phyloP scores from a whole-genome alignment of 148 eudicot genomes.

The Rhododendron ovatum region DNA sequence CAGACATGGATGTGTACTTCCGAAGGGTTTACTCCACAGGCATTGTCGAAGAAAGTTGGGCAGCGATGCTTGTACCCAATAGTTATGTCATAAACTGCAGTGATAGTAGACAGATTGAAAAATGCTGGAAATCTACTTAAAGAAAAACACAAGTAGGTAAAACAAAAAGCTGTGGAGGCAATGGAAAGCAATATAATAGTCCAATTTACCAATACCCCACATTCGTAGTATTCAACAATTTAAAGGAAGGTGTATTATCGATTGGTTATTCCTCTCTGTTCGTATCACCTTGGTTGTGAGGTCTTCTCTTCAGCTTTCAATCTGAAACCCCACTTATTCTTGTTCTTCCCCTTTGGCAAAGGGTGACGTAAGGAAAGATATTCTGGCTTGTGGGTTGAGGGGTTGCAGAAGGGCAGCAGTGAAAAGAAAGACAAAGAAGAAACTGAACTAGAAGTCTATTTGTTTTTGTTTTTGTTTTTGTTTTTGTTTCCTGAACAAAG shows the following conservation, averaged over 20 bases:
- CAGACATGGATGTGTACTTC: conserved; percentile 88
- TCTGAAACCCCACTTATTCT: too few species aligned
- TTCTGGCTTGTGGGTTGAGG: not conserved
- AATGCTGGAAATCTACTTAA: not conserved
- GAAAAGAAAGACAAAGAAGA: not conserved
- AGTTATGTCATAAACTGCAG: conserved; percentile 86
- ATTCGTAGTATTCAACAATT: not conserved
- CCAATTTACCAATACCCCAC: not conserved
- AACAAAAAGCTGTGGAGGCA: not conserved
- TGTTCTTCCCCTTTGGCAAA: too few species aligned
- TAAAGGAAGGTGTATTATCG: not conserved
- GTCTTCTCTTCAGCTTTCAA: too few species aligned
- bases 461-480: too few species aligned
- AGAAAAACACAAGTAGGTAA: not conserved
- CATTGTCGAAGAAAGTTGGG: conserved; percentile 88
- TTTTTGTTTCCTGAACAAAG: not conserved
- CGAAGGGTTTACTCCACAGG: conserved; percentile 72
- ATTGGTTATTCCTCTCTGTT: too few species aligned
- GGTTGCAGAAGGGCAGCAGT: not conserved
- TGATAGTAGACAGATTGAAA: not conserved
- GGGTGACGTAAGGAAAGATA: not conserved
- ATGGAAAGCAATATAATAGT: not conserved
- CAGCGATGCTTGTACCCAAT: conserved; percentile 72
- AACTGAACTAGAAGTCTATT: not conserved
- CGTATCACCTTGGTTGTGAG: too few species aligned